Evolutionary conservation across 164 flowering plant genomes (phyloP), one percentile per base, ranked within the genome.

Genomic region (Chimonanthus praecox): DNA sequence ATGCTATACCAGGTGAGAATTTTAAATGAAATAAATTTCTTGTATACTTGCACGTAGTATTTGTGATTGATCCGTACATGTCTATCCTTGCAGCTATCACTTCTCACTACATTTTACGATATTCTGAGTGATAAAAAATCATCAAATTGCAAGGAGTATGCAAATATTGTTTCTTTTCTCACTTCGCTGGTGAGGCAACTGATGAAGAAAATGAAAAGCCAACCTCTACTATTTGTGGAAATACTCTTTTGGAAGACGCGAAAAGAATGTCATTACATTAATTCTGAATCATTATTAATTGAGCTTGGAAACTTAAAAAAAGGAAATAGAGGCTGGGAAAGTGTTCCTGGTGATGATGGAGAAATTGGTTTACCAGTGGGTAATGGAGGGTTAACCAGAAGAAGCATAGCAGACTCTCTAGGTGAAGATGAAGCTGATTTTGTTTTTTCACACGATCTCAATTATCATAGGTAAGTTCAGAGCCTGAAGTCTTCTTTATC

Each of bases 361-460:
- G 87, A 81, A 72, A 18, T 49, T 73, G 82, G 82, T 71, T 78
- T 79, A 54, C 75, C 79, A 60, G 86, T 75, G 18, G 80, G 80
- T 33, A 75, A 74, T 16, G 83, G 75, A 74, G 79, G 85, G 82
- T 51, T 71, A 44, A 20, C 58, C 64, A 77, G 74, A 48, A 87
- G 88, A 83, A 95, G 84, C 84, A 84, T 92, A 73, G 94, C 97
- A 72, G 97, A 93, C 83, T 89, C 98, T 67, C 88, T 93, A 75
- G 98, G 99, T 73, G 98, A 95, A 21, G 98, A 95, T 83, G 99
- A 94, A 81, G 90, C 89, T 81, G 96, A 88, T 85, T 81, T 87
- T 78, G 84, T 74, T 45, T 49, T 82, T 61, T 47, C 87, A 68
- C 75, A 79, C 73, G 87, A 77, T 7, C 64, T 71, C 4, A 76